Base-by-base conservation (phyloP, 768 basidiomycete genomes). In the Termitomyces sp. region DNA sequence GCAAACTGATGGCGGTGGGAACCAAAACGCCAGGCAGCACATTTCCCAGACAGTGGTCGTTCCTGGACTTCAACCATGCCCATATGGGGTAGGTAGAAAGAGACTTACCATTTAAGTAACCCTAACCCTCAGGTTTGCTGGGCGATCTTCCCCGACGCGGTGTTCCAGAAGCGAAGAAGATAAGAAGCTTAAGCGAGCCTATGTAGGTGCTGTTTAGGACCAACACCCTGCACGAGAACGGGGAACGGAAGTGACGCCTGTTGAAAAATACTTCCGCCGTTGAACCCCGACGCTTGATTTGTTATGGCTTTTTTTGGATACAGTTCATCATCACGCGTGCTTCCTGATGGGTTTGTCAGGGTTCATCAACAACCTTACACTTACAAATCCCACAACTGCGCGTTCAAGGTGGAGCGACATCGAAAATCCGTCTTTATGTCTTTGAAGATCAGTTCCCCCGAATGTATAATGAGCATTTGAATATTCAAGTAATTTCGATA, bases 51-150 rank as follows among this genome's bases (percentile, higher is more conserved):
- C 56, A 57, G 46, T 37, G 53, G 29, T 57, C 47, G 67, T 68
- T 60, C 66, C 67, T 70, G 64, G 64, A 67, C 24, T 63, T 64
- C 55, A 68, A 70, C 67, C 48, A 61, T 59, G 57, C 50, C 62
- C 62, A 59, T 47, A 64, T 60, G 42, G 34, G 63, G 63, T 45
- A 51, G 52, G 33, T 46, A 55, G 50, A 50, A 51, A 53, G 31
- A 42, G 46, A 53, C 55, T 64, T 60, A 48, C 65, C 62, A 46
- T 44, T 41, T 58, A 2, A 16, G 60, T 49, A 57, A 51, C 60
- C 62, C 61, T 63, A 65, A 65, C 62, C 66, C 47, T 45, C 61
- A 26, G 2, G 49, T 2, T 44, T 29, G 3, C 3, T 3, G 22
- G 44, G 18, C 33, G 29, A 20, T 29, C 29, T 48, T 29, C n/a